These are phyloP conservation scores for Volvariella surrecta DNA, from an alignment of 1,284 basidiomycete genomes.

Conservation along the genomic window DNA sequence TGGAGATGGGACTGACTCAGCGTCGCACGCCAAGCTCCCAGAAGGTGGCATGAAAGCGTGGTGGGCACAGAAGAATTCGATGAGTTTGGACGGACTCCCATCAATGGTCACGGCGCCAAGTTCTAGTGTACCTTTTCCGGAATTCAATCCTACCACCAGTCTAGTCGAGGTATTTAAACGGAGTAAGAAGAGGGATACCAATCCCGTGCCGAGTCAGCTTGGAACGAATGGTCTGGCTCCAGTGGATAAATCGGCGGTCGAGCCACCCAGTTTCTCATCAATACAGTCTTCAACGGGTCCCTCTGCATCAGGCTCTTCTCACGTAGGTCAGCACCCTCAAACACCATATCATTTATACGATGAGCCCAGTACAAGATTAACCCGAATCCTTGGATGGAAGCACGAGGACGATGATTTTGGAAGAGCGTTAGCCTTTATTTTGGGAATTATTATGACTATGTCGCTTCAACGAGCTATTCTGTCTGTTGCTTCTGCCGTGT, in stretches of 20 bases:
- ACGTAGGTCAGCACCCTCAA: neutral
- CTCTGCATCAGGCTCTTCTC: neutral
- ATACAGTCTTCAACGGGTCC: neutral
- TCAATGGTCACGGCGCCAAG: constrained; percentile 20
- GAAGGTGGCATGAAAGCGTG: constrained; percentile 31
- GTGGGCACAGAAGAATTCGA: constrained; percentile 32
- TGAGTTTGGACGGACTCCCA: constrained; percentile 37
- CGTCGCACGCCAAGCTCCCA: neutral
- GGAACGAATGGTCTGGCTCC: neutral
- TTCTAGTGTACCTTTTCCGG: constrained; percentile 4
- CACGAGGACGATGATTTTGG: neutral
- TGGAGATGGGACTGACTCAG: neutral
- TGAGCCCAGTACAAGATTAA: too few relatives aligned
- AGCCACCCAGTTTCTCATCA: neutral
- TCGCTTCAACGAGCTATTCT: neutral
- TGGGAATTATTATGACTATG: neutral
- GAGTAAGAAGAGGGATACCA: neutral
- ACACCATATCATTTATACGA: neutral
- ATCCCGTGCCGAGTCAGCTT: neutral
- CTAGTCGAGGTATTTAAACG: neutral
- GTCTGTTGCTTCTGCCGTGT: too few relatives aligned
- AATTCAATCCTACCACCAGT: neutral
- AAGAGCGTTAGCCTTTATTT: neutral
- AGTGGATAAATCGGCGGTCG: neutral
- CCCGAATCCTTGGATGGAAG: too few relatives aligned